These are phyloP conservation scores for Dioscorea cayenensis DNA, from an alignment of 116 monocot species.

Conservation along the genomic window DNA sequence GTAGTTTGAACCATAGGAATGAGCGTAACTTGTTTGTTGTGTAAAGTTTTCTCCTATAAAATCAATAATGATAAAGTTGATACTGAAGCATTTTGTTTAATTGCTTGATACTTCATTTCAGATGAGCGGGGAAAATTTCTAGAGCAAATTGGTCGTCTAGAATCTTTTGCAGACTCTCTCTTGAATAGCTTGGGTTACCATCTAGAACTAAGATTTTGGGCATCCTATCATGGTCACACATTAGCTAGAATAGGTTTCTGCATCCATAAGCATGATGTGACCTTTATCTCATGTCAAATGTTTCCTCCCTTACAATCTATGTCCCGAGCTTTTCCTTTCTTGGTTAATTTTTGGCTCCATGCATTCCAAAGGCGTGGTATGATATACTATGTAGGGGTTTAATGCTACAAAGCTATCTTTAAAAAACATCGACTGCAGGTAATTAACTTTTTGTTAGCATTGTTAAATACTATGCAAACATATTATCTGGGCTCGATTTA, in stretches of 20 bases:
- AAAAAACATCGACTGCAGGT: slow-evolving; percentile 64
- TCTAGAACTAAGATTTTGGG: slow-evolving; percentile 91
- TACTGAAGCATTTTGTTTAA: too few relatives aligned
- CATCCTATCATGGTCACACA: slow-evolving; percentile 91
- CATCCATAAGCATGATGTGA: neutral
- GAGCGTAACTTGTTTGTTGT: too few relatives aligned
- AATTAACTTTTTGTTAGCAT: neutral
- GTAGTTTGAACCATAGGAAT: too few relatives aligned
- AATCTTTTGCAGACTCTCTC: slow-evolving; percentile 59
- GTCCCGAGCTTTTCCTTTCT: neutral
- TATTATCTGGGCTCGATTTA: too few relatives aligned
- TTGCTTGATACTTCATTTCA: slow-evolving; percentile 9
- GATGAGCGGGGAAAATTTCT: slow-evolving; percentile 96
- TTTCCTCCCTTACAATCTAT: neutral
- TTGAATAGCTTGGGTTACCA: slow-evolving; percentile 43
- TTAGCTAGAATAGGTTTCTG: slow-evolving; percentile 81
- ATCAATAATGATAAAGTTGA: too few relatives aligned
- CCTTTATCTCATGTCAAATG: too few relatives aligned
- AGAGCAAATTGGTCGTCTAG: slow-evolving; percentile 63
- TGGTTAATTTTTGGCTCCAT: neutral
- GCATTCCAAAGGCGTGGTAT: slow-evolving; percentile 82
- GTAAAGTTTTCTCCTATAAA: too few relatives aligned
- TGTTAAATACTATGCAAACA: too few relatives aligned
- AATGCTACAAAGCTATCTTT: slow-evolving; percentile 81
- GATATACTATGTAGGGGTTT: slow-evolving; percentile 97